phyloP scores from a whole-genome alignment of 805 yeast species.

The Sugiyamaella americana region DNA sequence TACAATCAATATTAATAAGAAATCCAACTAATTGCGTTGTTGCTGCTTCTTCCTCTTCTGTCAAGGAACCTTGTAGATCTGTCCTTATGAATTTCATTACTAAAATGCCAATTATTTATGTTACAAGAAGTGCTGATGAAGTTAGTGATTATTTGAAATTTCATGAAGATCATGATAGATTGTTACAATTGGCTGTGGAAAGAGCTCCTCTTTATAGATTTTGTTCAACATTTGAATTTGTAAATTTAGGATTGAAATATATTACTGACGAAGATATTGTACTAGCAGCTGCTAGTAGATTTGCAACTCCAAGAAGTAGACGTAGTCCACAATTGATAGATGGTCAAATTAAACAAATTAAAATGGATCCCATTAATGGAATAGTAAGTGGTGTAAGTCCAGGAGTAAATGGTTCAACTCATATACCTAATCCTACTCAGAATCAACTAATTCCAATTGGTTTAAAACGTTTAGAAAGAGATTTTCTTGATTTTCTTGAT shows the following conservation, averaged over 20 bases:
- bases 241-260: slow-evolving; percentile 4
- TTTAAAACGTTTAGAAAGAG: slow-evolving; percentile 4
- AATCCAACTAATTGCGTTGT: slow-evolving; percentile 10
- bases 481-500: slow-evolving; percentile 6
- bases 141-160: slow-evolving; percentile 1
- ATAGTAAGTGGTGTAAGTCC: background rate
- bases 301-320: background rate
- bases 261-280: background rate
- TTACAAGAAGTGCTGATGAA: slow-evolving; percentile 4
- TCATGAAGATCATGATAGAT: slow-evolving; percentile 3
- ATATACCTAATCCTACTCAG: too few relatives aligned
- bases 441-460: background rate
- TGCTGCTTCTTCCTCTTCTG: slow-evolving; percentile 7
- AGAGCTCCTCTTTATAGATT: slow-evolving; percentile 4
- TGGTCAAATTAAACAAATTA: too few relatives aligned
- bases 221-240: slow-evolving; percentile 9
- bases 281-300: background rate
- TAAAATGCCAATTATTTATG: slow-evolving; percentile 6
- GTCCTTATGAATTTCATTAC: slow-evolving; percentile 1
- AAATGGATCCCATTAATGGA: too few relatives aligned
- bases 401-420: background rate
- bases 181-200: background rate
- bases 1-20: background rate
- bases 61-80: slow-evolving; percentile 3
- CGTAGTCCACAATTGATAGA: too few relatives aligned